These are phyloP conservation scores for Trichoderma orchidacearum DNA, from an alignment of 495 filamentous ascomycete genomes.

Conservation along the genomic window DNA sequence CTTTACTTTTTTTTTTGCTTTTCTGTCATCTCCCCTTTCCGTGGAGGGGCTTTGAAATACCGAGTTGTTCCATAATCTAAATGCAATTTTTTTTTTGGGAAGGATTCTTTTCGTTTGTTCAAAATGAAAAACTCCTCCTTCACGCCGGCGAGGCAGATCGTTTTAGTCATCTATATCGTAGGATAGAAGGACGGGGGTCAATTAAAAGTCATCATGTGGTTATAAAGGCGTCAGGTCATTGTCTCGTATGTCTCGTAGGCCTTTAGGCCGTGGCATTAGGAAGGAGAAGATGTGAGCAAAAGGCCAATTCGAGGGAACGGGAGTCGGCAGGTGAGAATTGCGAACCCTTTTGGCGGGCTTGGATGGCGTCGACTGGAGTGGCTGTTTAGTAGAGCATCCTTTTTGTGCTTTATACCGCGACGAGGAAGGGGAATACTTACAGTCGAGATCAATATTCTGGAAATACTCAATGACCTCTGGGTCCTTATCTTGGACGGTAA, in stretches of 20 bases:
- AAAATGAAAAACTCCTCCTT: background rate
- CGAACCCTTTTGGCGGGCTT: conserved; percentile 24
- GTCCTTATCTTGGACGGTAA: conserved; percentile 41
- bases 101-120: background rate
- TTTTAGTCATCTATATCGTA: background rate
- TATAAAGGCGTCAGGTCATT: background rate
- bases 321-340: conserved; percentile 51
- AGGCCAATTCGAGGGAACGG: conserved; percentile 52
- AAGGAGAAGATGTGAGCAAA: conserved; percentile 48
- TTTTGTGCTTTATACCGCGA: background rate
- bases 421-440: conserved; percentile 27
- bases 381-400: conserved; percentile 1
- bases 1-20: background rate
- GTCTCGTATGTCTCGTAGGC: background rate
- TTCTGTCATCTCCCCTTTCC: no score
- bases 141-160: background rate
- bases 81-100: no score
- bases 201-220: background rate
- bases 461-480: conserved; percentile 44
- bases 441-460: conserved; percentile 42
- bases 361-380: conserved; percentile 19
- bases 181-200: background rate
- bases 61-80: no score
- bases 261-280: conserved; percentile 9
- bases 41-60: no score